phyloP scores from a whole-genome alignment of 2,329 filamentous ascomycete species.

The Penicillium expansum region DNA sequence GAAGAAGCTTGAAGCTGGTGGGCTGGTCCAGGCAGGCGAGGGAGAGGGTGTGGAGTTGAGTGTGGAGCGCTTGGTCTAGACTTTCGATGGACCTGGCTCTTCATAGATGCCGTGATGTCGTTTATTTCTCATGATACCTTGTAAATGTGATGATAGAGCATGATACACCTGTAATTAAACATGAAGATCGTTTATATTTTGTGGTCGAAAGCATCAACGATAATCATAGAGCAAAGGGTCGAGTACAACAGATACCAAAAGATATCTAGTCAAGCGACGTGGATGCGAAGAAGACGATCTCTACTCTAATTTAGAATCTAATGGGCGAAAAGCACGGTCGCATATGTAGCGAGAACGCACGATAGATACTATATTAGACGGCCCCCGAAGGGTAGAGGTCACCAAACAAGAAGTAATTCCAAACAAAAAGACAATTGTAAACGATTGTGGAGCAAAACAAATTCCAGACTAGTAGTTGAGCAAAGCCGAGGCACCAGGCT shows the following conservation, averaged over 20 bases:
- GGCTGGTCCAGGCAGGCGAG: constrained; percentile 32
- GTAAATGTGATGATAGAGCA: constrained; percentile 5
- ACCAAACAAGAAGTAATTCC: constrained; percentile 1
- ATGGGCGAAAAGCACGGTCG: neutral
- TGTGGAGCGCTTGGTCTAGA: constrained; percentile 37
- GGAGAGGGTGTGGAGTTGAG: constrained; percentile 25
- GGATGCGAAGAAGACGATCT: neutral
- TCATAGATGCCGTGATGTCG: neutral
- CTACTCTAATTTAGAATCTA: constrained; percentile 4
- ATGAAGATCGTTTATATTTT: neutral
- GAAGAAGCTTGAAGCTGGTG: constrained; percentile 45
- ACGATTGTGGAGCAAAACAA: constrained; percentile 7
- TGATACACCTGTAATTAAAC: neutral
- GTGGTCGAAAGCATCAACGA: neutral
- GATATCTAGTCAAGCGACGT: neutral
- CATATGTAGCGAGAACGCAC: constrained; percentile 10
- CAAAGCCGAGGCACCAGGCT: constrained; percentile 77
- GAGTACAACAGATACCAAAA: neutral
- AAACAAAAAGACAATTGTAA: constrained; percentile 4
- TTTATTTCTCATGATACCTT: constrained; percentile 11
- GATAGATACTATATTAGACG: constrained; percentile 9
- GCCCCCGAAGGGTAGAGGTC: neutral
- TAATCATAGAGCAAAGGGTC: neutral
- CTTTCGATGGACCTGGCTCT: neutral
- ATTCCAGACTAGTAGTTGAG: constrained; percentile 48